Base-by-base conservation (phyloP, 2,329 filamentous ascomycete genomes). In the Eutypella sp. region DNA sequence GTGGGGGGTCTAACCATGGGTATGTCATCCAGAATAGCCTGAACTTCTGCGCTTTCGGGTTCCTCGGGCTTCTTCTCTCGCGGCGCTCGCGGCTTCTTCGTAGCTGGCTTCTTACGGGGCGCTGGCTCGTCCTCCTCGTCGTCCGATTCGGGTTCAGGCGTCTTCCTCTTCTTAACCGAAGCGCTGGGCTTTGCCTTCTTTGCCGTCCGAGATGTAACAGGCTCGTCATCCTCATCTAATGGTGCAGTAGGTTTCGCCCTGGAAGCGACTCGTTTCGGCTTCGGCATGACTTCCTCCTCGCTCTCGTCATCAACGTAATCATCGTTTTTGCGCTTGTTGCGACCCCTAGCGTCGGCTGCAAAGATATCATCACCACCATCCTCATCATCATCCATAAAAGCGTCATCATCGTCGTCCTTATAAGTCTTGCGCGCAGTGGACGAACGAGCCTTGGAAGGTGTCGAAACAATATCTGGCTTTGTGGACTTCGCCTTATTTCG, bases 21-120 rank as follows among this genome's bases (percentile, higher is more conserved):
- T 48, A 99, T 92, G 55, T 83, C 89, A 61, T 95, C 85, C 25
- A 97, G 79, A 39, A 99, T 96, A 41, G 85, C 82, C 64, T 95
- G 83, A 18, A 95, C 82, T 19, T 80, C 77, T 15, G 84, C 76
- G 58, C 82, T 84, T 58, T 95, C 89, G 2, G 78, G 67, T 6
- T 74, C 73, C 3, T 81, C 78, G 3, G 78, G 74, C 63, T 89
- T 87, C 64, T 87, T 87, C 10, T 77, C 69, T 57, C 70, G 72
- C 3, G 78, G 71, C 2, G 80, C 76, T 52, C 79, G 78, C 18
- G 79, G 70, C 52, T 81, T 84, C 48, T 82, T 75, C 1, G 71
- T 67, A 0, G 78, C 70, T 5, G 79, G 70, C 51, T 79, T 81
- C 64, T 84, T 85, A 44, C 50, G 55, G 25, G 61, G 50, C 8